Evolutionary conservation across 2,329 filamentous ascomycete genomes (phyloP).

Genomic region (Ophiostoma novo-ulmi): DNA sequence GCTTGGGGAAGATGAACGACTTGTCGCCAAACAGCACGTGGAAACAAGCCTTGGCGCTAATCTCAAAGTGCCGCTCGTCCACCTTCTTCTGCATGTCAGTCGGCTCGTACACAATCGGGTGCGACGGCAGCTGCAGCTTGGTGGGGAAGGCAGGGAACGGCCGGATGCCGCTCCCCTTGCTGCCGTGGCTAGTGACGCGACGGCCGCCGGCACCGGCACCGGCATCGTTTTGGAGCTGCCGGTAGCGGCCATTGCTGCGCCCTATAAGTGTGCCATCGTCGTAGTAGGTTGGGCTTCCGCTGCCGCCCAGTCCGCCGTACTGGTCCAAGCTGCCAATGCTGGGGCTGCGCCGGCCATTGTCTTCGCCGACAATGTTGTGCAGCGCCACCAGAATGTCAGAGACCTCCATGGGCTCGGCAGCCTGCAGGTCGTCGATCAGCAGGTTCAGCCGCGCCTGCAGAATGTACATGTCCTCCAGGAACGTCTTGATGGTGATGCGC

Average conservation of each 20-base stretch:
- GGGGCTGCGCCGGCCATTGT: constrained; percentile 58
- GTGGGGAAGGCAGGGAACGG: constrained; percentile 39
- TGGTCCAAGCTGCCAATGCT: constrained; percentile 87
- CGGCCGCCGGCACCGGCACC: not conserved
- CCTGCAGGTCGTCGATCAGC: constrained; percentile 72
- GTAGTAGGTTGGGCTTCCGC: constrained; percentile 16
- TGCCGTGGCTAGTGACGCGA: constrained; percentile 11
- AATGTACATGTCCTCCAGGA: constrained; percentile 78
- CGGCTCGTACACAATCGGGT: constrained; percentile 78
- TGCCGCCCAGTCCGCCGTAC: constrained; percentile 49
- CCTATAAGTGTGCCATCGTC: constrained; percentile 50
- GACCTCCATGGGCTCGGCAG: constrained; percentile 62
- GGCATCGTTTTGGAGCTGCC: not conserved
- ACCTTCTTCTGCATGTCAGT: constrained; percentile 71
- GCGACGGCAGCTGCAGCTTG: constrained; percentile 76
- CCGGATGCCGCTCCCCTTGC: constrained; percentile 30
- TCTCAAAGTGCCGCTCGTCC: constrained; percentile 76
- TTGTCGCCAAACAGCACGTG: constrained; percentile 96
- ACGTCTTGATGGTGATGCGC: constrained; percentile 83
- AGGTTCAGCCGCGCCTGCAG: constrained; percentile 81
- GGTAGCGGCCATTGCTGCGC: constrained; percentile 26
- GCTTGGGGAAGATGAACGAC: constrained; percentile 84
- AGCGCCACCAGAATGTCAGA: constrained; percentile 67
- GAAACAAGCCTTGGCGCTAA: constrained; percentile 90
- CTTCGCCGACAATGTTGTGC: constrained; percentile 66